Percentiles rank a stretch among this genome's conserved stretches.
Conservation (phyloP, 78 protist species). For the Cavenderia fasciculata region DNA sequence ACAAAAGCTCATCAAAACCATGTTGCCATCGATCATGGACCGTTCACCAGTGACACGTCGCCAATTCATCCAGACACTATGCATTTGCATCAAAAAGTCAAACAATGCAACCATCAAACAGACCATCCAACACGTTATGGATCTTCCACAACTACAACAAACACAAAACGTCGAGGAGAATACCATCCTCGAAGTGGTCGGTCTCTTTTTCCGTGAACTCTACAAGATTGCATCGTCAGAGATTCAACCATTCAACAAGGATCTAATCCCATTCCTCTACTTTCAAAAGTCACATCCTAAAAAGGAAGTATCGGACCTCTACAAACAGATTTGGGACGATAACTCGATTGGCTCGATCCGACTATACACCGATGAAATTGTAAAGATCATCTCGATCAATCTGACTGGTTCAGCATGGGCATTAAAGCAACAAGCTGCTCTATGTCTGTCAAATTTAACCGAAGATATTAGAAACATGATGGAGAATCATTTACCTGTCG, state of each 20-base stretch:
- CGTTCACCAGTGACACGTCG: slow-evolving; percentile 14
- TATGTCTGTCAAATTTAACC: slow-evolving; percentile 50
- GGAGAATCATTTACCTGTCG: slow-evolving; percentile 25
- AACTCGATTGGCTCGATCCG: slow-evolving; percentile 43
- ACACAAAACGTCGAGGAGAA: neutral
- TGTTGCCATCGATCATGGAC: slow-evolving; percentile 48
- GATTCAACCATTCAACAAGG: slow-evolving; percentile 15
- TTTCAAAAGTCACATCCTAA: slow-evolving; percentile 61
- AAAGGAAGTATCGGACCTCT: slow-evolving; percentile 46
- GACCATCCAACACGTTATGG: neutral
- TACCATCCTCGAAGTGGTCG: neutral
- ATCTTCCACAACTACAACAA: neutral
- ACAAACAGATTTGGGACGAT: slow-evolving; percentile 65
- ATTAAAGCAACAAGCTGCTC: slow-evolving; percentile 68
- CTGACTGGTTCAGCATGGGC: slow-evolving; percentile 40
- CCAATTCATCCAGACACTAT: slow-evolving; percentile 10
- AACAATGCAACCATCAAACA: neutral
- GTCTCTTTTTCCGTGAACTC: slow-evolving; percentile 24
- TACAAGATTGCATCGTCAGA: slow-evolving; percentile 25
- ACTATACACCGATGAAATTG: slow-evolving; percentile 52
- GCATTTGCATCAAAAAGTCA: neutral
- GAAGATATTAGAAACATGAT: slow-evolving; percentile 49
- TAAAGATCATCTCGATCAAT: slow-evolving; percentile 10
- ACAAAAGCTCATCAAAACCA: slow-evolving; percentile 13
- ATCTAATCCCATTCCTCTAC: slow-evolving; percentile 57